Base-by-base conservation (phyloP, 495 filamentous ascomycete species). In the Astrothelium subdiscretum region DNA sequence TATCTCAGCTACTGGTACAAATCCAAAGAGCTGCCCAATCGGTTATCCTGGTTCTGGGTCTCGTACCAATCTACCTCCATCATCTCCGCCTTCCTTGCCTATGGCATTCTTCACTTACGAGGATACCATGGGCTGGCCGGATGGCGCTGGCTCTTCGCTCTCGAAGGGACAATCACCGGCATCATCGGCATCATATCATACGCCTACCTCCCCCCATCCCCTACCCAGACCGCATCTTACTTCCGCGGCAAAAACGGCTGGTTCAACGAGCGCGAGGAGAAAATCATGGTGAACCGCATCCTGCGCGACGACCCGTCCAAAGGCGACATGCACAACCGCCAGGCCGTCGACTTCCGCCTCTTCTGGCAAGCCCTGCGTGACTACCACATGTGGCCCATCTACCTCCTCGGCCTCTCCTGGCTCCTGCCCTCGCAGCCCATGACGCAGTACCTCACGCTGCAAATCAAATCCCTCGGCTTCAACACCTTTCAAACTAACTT, bases 251-350 rank as follows among this genome's bases (percentile, higher is more conserved):
- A 12, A 82, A 77, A 63, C 79, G 91, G 44, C 1, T 88, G 85
- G 85, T 86, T 85, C 67, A 78, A 68, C 0, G 83, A 84, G 10
- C 77, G 75, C 22, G 84, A 86, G 63, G 82, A 81, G 48, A 66
- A 65, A n/a, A 87, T 87, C 63, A 71, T 86, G 15, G 83, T 86
- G 44, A 88, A 87, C 66, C 77, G 84, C 0, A 73, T 87, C 12
- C 74, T 87, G 2, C 80, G 85, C 31, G 85, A 87, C 52, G 85
- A 87, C 66, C 83, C 84, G 18, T 77, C 75, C 62, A 88, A 87
- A 67, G 83, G 81, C 63, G 66, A 80, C 62, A 86, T 85, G 83
- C 79, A 85, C 73, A 86, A 86, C 64, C 76, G 79, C 3, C 76
- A 85, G 66, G 74, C 77, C 1, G 74, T 87, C 11, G 77, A 74